phyloP scores from a whole-genome alignment of 768 basidiomycete species.

The Galerina sulciceps region DNA sequence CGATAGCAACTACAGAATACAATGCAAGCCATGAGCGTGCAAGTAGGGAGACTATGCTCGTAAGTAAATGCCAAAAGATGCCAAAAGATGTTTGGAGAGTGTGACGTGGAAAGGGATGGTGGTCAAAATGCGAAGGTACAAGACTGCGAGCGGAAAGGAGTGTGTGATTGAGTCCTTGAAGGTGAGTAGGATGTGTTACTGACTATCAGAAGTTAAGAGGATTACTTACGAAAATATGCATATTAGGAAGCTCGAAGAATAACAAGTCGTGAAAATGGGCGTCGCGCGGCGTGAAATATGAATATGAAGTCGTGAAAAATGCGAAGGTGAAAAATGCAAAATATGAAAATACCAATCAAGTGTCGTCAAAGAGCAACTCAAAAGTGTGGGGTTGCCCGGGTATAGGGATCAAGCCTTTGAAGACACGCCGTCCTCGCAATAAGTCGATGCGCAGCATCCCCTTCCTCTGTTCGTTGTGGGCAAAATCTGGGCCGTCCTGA shows the following conservation, averaged over 20 bases:
- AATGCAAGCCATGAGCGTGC: conserved; percentile 11
- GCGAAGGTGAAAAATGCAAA: conserved; percentile 6
- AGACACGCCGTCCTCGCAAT: conserved; percentile 54
- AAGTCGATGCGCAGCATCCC: conserved; percentile 64
- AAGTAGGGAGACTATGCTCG: conserved; percentile 10
- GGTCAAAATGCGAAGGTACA: conserved; percentile 5
- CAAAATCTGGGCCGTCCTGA: conserved; percentile 42
- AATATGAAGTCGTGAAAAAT: neutral
- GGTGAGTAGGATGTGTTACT: conserved; percentile 12
- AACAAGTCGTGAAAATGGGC: conserved; percentile 20
- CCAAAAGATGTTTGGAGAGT: neutral
- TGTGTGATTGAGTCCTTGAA: conserved; percentile 15
- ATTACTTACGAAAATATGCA: conserved; percentile 19
- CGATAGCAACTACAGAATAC: conserved; percentile 12
- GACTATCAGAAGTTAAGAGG: neutral
- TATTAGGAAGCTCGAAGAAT: conserved; percentile 12
- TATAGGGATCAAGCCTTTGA: conserved; percentile 50
- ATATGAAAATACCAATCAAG: conserved; percentile 8
- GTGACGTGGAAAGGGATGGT: conserved; percentile 3
- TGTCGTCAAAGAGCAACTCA: conserved; percentile 23
- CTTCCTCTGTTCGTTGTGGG: conserved; percentile 42
- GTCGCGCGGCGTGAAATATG: conserved; percentile 12
- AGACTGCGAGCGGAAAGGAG: conserved; percentile 1
- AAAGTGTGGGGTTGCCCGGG: conserved; percentile 12
- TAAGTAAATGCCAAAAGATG: conserved; percentile 8